Conservation (phyloP, 139 green algal genomes). For the Coelastrella sp. region DNA sequence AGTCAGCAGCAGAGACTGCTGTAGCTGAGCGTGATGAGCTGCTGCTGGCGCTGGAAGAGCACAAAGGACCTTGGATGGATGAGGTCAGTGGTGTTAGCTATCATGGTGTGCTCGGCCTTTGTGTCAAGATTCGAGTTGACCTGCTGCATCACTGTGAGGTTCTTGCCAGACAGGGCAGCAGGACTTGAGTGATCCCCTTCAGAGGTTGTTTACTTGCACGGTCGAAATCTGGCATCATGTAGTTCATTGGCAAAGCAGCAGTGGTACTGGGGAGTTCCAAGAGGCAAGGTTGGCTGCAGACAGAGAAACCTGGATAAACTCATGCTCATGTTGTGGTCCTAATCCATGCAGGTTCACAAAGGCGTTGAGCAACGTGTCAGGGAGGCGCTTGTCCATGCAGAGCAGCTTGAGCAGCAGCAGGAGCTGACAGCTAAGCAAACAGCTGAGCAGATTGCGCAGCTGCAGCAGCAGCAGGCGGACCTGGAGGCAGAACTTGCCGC, state of each 20-base stretch:
- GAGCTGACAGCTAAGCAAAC: slow-evolving; percentile 49
- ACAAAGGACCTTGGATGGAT: slow-evolving; percentile 71
- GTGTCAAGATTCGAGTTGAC: too few species aligned
- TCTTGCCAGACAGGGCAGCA: too few species aligned
- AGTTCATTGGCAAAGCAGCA: too few species aligned
- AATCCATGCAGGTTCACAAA: slow-evolving; percentile 50
- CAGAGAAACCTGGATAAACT: too few species aligned
- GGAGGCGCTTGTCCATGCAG: slow-evolving; percentile 50
- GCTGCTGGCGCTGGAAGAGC: slow-evolving; percentile 57
- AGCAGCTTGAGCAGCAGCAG: slow-evolving; percentile 63
- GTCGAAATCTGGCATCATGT: too few species aligned
- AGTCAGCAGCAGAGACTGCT: slow-evolving; percentile 57
- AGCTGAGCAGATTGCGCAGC: slow-evolving; percentile 30
- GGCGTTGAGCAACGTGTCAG: slow-evolving; percentile 66
- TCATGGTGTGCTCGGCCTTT: neutral
- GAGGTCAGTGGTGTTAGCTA: slow-evolving; percentile 45
- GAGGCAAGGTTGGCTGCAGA: neutral
- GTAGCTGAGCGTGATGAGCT: slow-evolving; percentile 50
- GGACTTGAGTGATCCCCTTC: too few species aligned
- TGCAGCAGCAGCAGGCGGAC: slow-evolving; percentile 42
- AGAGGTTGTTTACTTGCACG: too few species aligned
- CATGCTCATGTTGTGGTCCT: too few species aligned
- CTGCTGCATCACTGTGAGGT: too few species aligned
- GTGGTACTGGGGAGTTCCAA: neutral
- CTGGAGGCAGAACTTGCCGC: slow-evolving; percentile 3